Evolutionary conservation across 2,329 filamentous ascomycete species (phyloP), one percentile per base, ranked within the genome.

Genomic region (Stagonosporopsis chrysanthemi): DNA sequence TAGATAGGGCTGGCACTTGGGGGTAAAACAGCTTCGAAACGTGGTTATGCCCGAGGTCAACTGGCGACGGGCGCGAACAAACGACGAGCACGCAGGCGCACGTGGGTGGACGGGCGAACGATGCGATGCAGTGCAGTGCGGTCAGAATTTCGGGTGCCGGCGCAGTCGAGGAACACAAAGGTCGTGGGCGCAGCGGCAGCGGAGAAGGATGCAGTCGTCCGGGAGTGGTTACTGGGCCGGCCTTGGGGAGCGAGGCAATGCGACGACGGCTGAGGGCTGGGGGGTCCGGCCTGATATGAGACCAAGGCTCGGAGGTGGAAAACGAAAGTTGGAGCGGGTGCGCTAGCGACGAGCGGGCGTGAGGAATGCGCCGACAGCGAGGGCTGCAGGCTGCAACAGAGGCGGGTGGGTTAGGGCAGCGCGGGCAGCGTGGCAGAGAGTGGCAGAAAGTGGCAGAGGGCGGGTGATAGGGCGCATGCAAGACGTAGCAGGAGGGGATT

Each of bases 21-120:
- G 63, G 63, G 63, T 71, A 67, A 72, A 72, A 72, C 70, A 68
- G 63, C 62, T 73, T 66, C 71, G 71, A 73, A 72, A 75, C 70
- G 68, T 70, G 58, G 70, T 66, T 67, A 66, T 69, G 69, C 62
- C 62, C 52, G 62, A 57, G 55, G 51, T 48, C 42, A 55, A 23
- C 19, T 40, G 50, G 55, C 22, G 19, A 31, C 19, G 42, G 43
- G 38, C 47, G 53, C 47, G 42, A 45, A 44, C 44, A 44, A 49
- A 42, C 48, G 39, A 14, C 43, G 26, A 43, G n/a, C 39, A 48
- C 49, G 44, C 42, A 40, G 44, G 54, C 43, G 54, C 48, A 57
- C 48, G 54, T 48, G 31, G 28, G 52, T 63, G 59, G 65, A 60
- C 56, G 61, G 58, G 55, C 61, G 67, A 68, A 65, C 67, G 67